Evolutionary conservation across 1,139 yeast species (phyloP).

Genomic region (Blastobotrys aristatus): DNA sequence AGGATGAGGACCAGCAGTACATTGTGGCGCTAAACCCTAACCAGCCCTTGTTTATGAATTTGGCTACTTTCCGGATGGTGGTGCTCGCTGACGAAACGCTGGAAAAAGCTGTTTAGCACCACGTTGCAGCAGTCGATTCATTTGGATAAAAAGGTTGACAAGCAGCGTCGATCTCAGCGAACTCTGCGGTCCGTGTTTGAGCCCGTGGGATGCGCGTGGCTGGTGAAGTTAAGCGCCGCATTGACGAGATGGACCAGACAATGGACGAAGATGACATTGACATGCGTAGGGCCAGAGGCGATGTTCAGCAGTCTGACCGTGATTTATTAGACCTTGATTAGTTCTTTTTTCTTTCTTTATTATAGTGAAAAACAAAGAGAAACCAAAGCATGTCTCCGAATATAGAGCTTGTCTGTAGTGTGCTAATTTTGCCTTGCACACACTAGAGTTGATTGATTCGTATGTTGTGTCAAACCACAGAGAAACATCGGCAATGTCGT

Average conservation of each 20-base stretch:
- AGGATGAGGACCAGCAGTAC: constrained; percentile 34
- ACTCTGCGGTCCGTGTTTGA: constrained; percentile 85
- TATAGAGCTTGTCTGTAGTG: too few relatives aligned
- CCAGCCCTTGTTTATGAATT: constrained; percentile 65
- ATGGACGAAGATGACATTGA: constrained; percentile 30
- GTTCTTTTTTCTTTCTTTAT: not conserved
- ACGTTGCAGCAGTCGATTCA: constrained; percentile 65
- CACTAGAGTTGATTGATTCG: too few relatives aligned
- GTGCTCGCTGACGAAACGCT: constrained; percentile 92
- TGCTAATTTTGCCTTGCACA: too few relatives aligned
- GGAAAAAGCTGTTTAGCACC: constrained; percentile 67
- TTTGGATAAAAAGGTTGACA: constrained; percentile 43
- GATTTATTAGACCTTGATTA: constrained; percentile 34
- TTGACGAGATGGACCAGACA: constrained; percentile 50
- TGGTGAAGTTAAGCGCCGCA: constrained; percentile 75
- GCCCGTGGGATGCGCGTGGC: constrained; percentile 94
- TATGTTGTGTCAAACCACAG: too few relatives aligned
- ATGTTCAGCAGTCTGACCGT: constrained; percentile 35
- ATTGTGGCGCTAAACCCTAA: constrained; percentile 81
- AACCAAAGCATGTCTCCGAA: too few relatives aligned
- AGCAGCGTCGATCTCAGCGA: constrained; percentile 11
- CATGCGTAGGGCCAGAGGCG: constrained; percentile 31
- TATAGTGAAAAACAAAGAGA: too few relatives aligned
- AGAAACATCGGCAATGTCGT: too few relatives aligned
- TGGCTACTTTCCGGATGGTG: constrained; percentile 94